These are phyloP conservation scores for Ceratocystis colombiana DNA, from an alignment of 2,329 filamentous ascomycete species.

Conservation along the genomic window DNA sequence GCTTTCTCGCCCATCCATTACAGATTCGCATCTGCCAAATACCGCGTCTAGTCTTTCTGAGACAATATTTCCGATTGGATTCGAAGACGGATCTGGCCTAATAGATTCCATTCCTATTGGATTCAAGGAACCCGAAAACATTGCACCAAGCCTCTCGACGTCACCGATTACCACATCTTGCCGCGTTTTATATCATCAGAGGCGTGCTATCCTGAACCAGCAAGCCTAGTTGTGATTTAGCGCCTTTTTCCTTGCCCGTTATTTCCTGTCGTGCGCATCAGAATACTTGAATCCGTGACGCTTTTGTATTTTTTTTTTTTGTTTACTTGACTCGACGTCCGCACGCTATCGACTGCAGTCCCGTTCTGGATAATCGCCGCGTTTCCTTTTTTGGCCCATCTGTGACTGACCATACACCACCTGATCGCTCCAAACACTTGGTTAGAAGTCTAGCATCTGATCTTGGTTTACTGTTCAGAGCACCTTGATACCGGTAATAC, in stretches of 20 bases:
- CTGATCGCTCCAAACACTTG: not conserved
- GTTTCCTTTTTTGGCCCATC: not conserved
- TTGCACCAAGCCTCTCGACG: not conserved
- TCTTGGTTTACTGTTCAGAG: too few relatives aligned
- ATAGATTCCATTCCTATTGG: not conserved
- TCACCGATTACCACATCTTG: not conserved
- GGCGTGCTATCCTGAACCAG: not conserved
- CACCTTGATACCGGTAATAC: too few relatives aligned
- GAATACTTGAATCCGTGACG: not conserved
- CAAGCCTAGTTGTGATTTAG: not conserved
- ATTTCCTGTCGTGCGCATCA: not conserved
- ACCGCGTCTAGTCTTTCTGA: not conserved
- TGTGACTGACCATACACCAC: not conserved
- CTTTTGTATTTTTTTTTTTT: not conserved
- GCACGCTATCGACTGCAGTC: not conserved
- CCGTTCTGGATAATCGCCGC: not conserved
- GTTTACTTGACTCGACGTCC: not conserved
- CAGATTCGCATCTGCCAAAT: not conserved
- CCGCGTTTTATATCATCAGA: not conserved
- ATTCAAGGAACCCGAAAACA: not conserved
- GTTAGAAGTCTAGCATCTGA: too few relatives aligned
- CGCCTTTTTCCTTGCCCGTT: not conserved
- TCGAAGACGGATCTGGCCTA: not conserved
- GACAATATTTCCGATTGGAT: not conserved
- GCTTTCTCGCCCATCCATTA: not conserved